Base-by-base conservation (phyloP, 73 alveolate species). In the Diophrys sp. region DNA sequence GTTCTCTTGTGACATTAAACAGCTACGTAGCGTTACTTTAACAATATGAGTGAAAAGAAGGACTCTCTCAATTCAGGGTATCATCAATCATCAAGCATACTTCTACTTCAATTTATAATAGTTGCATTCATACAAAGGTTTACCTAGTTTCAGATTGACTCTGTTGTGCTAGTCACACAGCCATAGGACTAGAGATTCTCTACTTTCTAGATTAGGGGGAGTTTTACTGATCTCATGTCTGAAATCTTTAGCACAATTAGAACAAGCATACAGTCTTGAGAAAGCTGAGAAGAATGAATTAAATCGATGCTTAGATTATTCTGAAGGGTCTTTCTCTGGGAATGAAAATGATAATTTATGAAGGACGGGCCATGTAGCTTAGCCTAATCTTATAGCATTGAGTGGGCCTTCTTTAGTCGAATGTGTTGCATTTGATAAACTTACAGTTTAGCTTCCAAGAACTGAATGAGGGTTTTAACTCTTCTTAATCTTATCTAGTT, bases 151-250 rank as follows among this genome's bases (percentile, higher is more conserved):
- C 73, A 68, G 56, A 73, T 88, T 88, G 29, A 88, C 92, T 31
- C 73, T 29, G 53, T 88, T 88, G 73, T 88, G 95, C 85, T 83
- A 71, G 53, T 79, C 83, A 32, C 95, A 88, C 87, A 83, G 62
- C 92, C 95, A 88, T 0, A 83, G 34, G n/a, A 82, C 80, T 25
- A 88, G 56, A n/a, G 78, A 70, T 31, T 83, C 88, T 73, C 95
- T 33, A n/a, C 32, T 57, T 31, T 83, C 90, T 0, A 88, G 69
- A 23, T 62, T 70, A 23, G 95, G 95, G 24, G 95, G 95, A n/a
- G 73, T 44, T 0, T 70, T 57, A 28, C 70, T 75, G 31, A 88
- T 83, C 78, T 83, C 76, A 1, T 26, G 69, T 70, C 69, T 33
- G 69, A 88, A 88, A 56, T 88, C 92, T 2, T 33, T 31, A 0